These are phyloP conservation scores for Stachybotrys chartarum DNA, from an alignment of 2,329 filamentous ascomycete genomes.

Conservation along the genomic window DNA sequence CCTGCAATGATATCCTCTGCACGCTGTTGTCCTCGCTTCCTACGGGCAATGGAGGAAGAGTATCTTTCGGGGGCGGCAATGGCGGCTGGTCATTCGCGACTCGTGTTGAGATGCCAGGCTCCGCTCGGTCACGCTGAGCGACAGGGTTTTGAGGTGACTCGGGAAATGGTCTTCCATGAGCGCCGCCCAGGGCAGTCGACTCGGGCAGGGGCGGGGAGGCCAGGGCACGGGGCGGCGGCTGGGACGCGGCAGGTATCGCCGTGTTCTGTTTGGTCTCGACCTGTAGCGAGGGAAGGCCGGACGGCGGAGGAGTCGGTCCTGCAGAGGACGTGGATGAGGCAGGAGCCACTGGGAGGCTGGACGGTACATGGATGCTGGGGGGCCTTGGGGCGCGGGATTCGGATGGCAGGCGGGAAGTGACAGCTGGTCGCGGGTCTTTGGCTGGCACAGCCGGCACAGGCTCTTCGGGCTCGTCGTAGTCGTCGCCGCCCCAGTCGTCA, in stretches of 20 bases:
- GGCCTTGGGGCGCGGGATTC: constrained; percentile 13
- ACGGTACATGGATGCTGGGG: neutral
- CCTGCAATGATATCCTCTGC: neutral
- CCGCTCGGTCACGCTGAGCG: neutral
- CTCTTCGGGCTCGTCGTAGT: constrained; percentile 43
- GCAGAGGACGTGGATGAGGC: constrained; percentile 10
- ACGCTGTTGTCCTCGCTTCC: neutral
- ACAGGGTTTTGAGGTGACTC: constrained; percentile 4
- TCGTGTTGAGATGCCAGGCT: neutral
- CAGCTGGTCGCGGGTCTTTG: constrained; percentile 14
- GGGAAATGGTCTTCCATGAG: constrained; percentile 16
- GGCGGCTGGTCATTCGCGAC: neutral
- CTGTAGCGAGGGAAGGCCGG: constrained; percentile 17
- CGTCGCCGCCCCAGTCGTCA: constrained; percentile 81
- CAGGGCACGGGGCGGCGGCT: neutral
- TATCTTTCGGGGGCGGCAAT: neutral
- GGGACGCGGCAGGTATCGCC: neutral
- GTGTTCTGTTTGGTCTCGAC: constrained; percentile 13
- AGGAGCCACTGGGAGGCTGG: neutral
- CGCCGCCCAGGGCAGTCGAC: neutral
- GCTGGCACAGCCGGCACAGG: constrained; percentile 22
- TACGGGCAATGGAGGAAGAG: neutral
- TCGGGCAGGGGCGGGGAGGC: neutral
- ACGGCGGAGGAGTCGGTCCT: constrained; percentile 13
- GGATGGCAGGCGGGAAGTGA: constrained; percentile 18